Base-by-base conservation (phyloP, 164 flowering plant genomes). In the Taxillus chinensis region DNA sequence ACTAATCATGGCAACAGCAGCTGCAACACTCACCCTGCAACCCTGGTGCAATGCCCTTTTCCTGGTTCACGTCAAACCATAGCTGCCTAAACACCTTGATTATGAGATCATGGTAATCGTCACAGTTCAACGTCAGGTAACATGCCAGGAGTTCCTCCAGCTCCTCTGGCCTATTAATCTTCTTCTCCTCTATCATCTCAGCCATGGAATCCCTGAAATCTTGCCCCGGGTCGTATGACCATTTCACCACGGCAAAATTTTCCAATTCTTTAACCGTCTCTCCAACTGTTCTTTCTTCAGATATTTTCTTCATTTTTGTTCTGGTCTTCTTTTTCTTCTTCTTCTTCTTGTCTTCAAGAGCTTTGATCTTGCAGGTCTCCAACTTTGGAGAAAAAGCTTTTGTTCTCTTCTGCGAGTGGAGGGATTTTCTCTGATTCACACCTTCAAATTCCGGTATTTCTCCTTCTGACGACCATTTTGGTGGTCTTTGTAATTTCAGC, bases 141-240 rank as follows among this genome's bases (percentile, higher is more conserved):
- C 89, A 86, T 55, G 89, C 90, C 73, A 92, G 73, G 66, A 92
- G 91, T 38, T 82, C 86, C 70, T 92, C 91, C 2, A 92, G 82
- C 65, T 89, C 90, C 53, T 85, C 84, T 6, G 86, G 74, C 55
- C 40, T 63, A 42, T 67, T 70, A 39, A 89, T 85, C 53, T 67
- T 57, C 57, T 78, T 79, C 72, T 83, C 91, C 17, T 57, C 38
- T 52, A 92, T 89, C 98, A 92, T 92, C 77, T 92, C 98, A 48
- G 82, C 61, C 98, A 92, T 92, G 39, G 98, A 92, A 27, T 86
- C 89, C 64, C 80, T 75, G 73, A 92, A 92, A 62, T 92, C 98
- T 70, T 78, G 64, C 56, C 77, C 77, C 3, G 95, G 95, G 53
- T 87, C 76, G 5, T 63, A 65, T n/a, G 96, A 89, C 41, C 73